Evolutionary conservation across 2,329 filamentous ascomycete genomes (phyloP), one percentile per base, ranked within the genome.

Genomic region (Colletotrichum siamense): DNA sequence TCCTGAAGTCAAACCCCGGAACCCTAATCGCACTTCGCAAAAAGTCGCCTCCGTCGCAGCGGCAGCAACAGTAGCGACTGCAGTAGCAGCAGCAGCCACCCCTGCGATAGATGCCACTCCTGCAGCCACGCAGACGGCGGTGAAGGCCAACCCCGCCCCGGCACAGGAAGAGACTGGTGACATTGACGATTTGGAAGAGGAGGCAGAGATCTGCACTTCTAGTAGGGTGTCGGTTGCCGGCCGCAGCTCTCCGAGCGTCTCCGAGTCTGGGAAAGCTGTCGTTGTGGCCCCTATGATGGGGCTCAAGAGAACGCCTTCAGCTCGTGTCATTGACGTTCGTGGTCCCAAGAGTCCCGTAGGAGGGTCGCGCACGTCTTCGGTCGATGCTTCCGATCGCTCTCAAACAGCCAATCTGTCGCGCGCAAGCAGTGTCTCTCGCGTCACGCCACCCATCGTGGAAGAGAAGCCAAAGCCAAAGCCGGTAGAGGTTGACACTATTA

Each of bases 261-360:
- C 89, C 1, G 90, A 92, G 9, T 83, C 84, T 55, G 85, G 85
- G 32, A 87, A 79, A 77, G 86, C 79, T 70, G 82, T 83, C 36
- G 83, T 85, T 22, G 83, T 85, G 74, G 84, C 74, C 77, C 85
- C 80, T 77, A 85, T 52, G 44, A 52, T 79, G 77, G 81, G 84
- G 79, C 88, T 81, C 79, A 82, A 82, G n/a, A 82, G 87, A 61
- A 85, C 88, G 6, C 84, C 88, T 4, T 92, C 91, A 5, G 88
- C 89, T 44, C 89, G 91, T n/a, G 84, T 92, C 44, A 89, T 92
- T 30, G 90, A 92, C 44, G 90, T 92, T 7, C 79, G 87, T 10
- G 86, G 86, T 13, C 89, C 89, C 24, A 89, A 88, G 77, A 91
- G 89, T 77, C 89, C 90, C 15, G 83, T 82, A 16, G 80, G 82